Base-by-base conservation (phyloP, 2,329 filamentous ascomycete genomes). In the Periconia macrospinosa region DNA sequence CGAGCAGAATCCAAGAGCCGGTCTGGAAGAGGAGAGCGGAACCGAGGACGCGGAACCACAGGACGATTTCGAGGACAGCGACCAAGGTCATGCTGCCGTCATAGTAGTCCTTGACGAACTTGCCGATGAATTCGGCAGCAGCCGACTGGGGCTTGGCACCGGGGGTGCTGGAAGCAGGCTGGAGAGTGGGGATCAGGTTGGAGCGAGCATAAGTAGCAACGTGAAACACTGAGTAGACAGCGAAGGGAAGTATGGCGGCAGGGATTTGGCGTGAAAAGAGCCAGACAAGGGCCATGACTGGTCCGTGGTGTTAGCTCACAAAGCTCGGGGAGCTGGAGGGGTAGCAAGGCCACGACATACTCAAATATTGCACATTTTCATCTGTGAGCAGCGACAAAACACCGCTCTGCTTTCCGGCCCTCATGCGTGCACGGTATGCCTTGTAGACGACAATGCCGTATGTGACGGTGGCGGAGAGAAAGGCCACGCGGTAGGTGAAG, bases 391-490 rank as follows among this genome's bases (percentile, higher is more conserved):
- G 79, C 57, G 86, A 83, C 54, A 93, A 50, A 46, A 83, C 75
- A 54, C 89, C 85, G 76, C 78, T 72, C 71, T 82, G 85, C 66
- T 86, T 86, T 60, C 88, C 87, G 47, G 86, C 82, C 83, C 91
- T 89, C 66, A 89, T 83, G 63, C 91, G 89, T 65, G 92, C 91
- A 62, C 92, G 87, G 81, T 92, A 91, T 54, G 91, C 92, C 85
- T 99, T 99, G 83, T 96, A 97, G 58, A 99, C 93, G 47, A 99
- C 94, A 63, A 99, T 97, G 62, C 94, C 93, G 76, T 99, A 99
- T 11, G 94, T 97, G 47, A 86, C 85, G 45, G 92, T 91, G 6
- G 94, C 94, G 2, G 92, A 88, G 65, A 97, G 63, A 75, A 99
- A 99, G 53, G 92, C 90, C 50, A 88, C 85, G 68, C 94, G 92